Base-by-base conservation (phyloP, 2,329 filamentous ascomycete genomes). In the Stagonosporopsis vannaccii region DNA sequence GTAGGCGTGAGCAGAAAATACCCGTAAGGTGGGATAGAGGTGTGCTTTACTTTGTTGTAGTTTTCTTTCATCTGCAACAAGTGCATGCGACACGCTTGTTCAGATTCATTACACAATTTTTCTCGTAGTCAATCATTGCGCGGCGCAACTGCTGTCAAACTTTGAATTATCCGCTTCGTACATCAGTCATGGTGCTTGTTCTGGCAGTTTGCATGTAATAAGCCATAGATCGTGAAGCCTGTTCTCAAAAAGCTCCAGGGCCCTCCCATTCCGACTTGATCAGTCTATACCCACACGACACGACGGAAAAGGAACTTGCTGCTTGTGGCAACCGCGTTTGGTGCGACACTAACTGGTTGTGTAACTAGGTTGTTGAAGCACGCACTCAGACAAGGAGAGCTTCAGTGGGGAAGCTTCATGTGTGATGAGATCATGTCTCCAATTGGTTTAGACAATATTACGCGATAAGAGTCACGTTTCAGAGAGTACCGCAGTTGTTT, bases 1-100 rank as follows among this genome's bases (percentile, higher is more conserved):
- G 19, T 33, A 23, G 12, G 13, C 9, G 19, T 35, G 43, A 41
- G 42, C 28, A 33, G 50, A 26, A 51, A 56, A 56, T 56, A 56
- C 53, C 53, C 53, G 42, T 56, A 42, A 19, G 40, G 48, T 43
- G 47, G 23, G 47, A 51, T 56, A 56, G 47, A 51, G 5, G 30
- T 42, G 35, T 37, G 28, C 23, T 51, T 56, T 47, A 25, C 42
- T 46, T 51, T 46, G 53, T 56, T 42, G 46, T 28, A 42, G 46
- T 56, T 42, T n/a, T 40, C 30, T 25, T 47, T 42, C 15, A 19
- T 37, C 36, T 41, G 35, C 20, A 26, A 20, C 4, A 22, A 13
- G 22, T 20, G 8, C 35, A 26, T 23, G 28, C 13, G 4, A 17
- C 41, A 30, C 26, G 9, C 17, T 32, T 20, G 9, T 30, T 33